Evolutionary conservation across 768 basidiomycete species (phyloP), one percentile per base, ranked within the genome.

Genomic region (Coprinellus micaceus): DNA sequence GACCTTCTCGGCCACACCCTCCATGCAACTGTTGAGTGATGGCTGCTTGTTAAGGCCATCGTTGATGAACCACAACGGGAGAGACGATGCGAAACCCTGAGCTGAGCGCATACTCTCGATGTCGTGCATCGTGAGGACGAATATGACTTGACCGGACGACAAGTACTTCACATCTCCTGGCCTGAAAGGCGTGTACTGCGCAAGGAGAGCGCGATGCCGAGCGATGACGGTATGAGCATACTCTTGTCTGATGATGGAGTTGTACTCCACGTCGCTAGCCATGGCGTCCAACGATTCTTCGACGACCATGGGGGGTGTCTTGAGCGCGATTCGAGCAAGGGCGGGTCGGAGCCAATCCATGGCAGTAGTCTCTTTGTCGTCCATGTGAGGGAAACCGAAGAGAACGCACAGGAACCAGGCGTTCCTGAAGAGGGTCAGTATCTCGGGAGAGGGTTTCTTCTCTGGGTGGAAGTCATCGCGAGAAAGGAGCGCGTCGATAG

Each of bases 391-490:
- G 62, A 98, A 89, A 21, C 87, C 82, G 63, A 96, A 94, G 15
- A 96, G 80, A 24, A 90, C 82, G 66, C 91, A 94, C 19, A 98
- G 71, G 71, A 95, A 94, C 96, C 96, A 99, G 72, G 94, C 79
- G 64, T 92, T 94, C 43, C 94, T 83, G 80, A 97, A 98, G 21
- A 93, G 74, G 4, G 84, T 75, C 11, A 88, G 84, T 12, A 92
- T 67, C 22, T 84, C 84, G 4, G 83, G 66, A 0, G 85, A 77
- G 19, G 84, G 71, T 25, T 78, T 70, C 17, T 76, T 52, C 30
- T 84, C 80, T 1, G 88, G 83, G 44, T 80, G 77, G 68, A 89
- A 90, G 57, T 86, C 83, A 13, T 71, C 62, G 63, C 94, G 91
- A 30, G 78, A 73, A 22, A 99, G 78, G 22, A 97, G 79, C 0